These are phyloP conservation scores for Trichoderma breve DNA, from an alignment of 2,329 filamentous ascomycete genomes.

Conservation along the genomic window DNA sequence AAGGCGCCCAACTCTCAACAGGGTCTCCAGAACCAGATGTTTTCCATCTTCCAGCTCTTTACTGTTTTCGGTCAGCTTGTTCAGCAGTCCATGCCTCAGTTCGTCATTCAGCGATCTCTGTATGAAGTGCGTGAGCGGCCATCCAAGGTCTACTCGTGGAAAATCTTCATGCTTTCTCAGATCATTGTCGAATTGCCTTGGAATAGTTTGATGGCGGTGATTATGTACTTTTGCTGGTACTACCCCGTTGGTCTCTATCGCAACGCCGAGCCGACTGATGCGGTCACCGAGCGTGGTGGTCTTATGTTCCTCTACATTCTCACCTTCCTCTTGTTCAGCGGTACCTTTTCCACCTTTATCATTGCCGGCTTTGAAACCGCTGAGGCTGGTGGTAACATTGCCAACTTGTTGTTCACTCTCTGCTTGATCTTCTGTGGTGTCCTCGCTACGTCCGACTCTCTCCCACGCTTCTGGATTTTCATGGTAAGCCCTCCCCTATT, in stretches of 20 bases:
- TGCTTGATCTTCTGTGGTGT: conserved; percentile 75
- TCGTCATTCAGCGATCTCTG: conserved; percentile 75
- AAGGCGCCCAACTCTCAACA: conserved; percentile 68
- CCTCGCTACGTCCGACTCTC: conserved; percentile 58
- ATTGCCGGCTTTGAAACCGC: conserved; percentile 74
- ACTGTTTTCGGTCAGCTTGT: conserved; percentile 79
- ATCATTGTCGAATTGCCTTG: conserved; percentile 84
- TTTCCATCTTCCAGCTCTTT: conserved; percentile 78
- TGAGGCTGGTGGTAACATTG: conserved; percentile 72
- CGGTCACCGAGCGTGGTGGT: conserved; percentile 66
- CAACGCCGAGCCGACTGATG: conserved; percentile 62
- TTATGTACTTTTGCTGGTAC: conserved; percentile 82
- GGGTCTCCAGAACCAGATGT: conserved; percentile 83
- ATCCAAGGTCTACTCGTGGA: conserved; percentile 82
- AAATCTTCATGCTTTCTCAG: conserved; percentile 79
- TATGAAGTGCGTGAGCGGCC: conserved; percentile 85
- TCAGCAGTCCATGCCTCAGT: conserved; percentile 82
- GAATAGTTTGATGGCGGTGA: conserved; percentile 71
- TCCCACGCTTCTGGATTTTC: conserved; percentile 79
- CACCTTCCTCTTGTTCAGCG: conserved; percentile 75
- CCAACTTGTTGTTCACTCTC: conserved; percentile 71
- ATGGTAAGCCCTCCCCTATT: conserved; percentile 44
- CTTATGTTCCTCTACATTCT: conserved; percentile 77
- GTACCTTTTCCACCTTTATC: conserved; percentile 75
- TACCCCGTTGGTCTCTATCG: conserved; percentile 76